Base-by-base conservation (phyloP, 768 basidiomycete species). In the Astraeus odoratus region DNA sequence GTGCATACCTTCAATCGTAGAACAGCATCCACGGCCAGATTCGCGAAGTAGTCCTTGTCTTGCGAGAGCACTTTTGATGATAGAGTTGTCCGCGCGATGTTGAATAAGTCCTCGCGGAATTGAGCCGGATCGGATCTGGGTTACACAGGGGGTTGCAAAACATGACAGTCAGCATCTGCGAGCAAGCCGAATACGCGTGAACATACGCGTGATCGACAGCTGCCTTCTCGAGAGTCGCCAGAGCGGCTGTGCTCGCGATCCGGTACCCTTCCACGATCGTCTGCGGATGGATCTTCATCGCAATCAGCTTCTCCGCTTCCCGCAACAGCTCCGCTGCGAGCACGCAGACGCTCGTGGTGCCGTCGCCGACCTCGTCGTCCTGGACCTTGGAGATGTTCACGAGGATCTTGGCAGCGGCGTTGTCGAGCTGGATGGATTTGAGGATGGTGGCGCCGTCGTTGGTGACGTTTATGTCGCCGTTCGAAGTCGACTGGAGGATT, bases 351-450 rank as follows among this genome's bases (percentile, higher is more conserved):
- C 75, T 80, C 19, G 90, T 94, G 27, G 90, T 94, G 33, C 90
- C 96, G 67, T 98, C 96, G 16, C 96, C 96, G 38, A 99, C 83
- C 66, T 99, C 96, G 61, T 99, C 96, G 62, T 99, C 96, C 69
- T 98, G 96, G n/a, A 98, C 95, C 63, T 99, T 99, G 1, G 93
- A 95, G 66, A 99, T 98, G 67, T 99, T 98, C 57, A 99, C 96
- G 44, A 99, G 77, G 64, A 99, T 97, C 74, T 99, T 99, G 31
- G 96, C 96, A 2, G 95, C 95, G 4, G 96, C 90, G 63, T 99
- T 98, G 68, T 99, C 96, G 51, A 99, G 81, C 57, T 92, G 86
- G 57, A 99, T 98, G 39, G 89, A 83, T 65, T 97, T 98, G 47
- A 99, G 78, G 57, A 98, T 99, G 38, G 96, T 98, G 3, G 96